phyloP scores from a whole-genome alignment of 2,329 filamentous ascomycete species.

The Aspergillus melleus region DNA sequence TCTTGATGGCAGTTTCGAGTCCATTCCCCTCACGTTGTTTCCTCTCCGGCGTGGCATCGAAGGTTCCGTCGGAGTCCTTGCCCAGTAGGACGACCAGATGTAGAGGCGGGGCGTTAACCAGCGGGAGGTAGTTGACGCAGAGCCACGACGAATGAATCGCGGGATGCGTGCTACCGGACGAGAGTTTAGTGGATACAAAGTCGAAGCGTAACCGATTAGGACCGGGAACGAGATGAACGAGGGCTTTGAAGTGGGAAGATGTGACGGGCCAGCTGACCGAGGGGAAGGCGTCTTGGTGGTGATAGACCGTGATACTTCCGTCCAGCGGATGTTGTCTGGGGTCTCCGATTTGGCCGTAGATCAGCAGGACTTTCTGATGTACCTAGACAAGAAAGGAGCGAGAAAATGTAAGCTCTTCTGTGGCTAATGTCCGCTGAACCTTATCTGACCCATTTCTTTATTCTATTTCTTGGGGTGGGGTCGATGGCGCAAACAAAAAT shows the following conservation, averaged over 20 bases:
- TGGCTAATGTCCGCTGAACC: background rate
- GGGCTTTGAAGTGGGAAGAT: slow-evolving; percentile 86
- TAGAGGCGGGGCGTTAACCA: slow-evolving; percentile 75
- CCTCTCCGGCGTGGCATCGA: slow-evolving; percentile 76
- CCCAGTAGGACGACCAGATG: slow-evolving; percentile 86
- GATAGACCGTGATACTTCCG: slow-evolving; percentile 74
- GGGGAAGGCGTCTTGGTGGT: slow-evolving; percentile 83
- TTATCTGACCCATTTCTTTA: too few relatives aligned
- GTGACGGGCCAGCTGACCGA: slow-evolving; percentile 81
- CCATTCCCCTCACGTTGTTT: slow-evolving; percentile 78
- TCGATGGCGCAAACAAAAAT: background rate
- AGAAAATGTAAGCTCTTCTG: slow-evolving; percentile 9
- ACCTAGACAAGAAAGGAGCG: slow-evolving; percentile 55
- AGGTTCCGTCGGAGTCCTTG: slow-evolving; percentile 83
- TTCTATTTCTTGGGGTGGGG: background rate
- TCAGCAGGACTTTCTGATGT: slow-evolving; percentile 83
- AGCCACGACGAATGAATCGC: slow-evolving; percentile 73
- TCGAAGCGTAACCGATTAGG: slow-evolving; percentile 87
- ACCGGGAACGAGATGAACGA: slow-evolving; percentile 87
- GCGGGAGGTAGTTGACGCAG: slow-evolving; percentile 81
- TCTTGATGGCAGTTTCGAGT: slow-evolving; percentile 76
- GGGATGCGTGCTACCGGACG: slow-evolving; percentile 63
- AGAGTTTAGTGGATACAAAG: slow-evolving; percentile 79
- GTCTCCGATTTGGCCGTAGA: slow-evolving; percentile 80
- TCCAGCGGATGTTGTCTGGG: slow-evolving; percentile 67